Evolutionary conservation across 2,329 filamentous ascomycete species (phyloP).

Genomic region (Verticillium tricorpus): DNA sequence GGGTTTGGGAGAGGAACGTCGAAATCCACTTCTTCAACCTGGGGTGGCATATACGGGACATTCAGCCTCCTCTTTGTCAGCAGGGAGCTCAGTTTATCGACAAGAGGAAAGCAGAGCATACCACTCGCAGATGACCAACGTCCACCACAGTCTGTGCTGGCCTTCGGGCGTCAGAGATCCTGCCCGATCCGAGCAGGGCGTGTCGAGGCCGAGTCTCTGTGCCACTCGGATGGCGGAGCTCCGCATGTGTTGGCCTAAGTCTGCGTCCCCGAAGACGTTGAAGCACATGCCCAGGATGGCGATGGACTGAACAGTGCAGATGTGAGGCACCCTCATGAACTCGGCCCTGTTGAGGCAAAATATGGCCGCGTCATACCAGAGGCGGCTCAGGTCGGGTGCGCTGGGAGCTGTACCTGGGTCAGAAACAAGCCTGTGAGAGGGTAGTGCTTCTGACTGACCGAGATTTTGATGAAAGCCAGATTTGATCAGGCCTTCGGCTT

Average conservation of each 20-base stretch:
- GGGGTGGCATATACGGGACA: conserved; percentile 6
- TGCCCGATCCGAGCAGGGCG: background rate
- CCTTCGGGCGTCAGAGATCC: conserved; percentile 3
- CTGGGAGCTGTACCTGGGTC: background rate
- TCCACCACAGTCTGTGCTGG: conserved; percentile 8
- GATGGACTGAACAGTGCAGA: conserved; percentile 12
- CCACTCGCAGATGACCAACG: conserved; percentile 11
- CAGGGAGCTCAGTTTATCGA: too few relatives aligned
- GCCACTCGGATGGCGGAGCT: conserved; percentile 13
- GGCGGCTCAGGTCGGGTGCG: background rate
- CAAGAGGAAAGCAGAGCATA: background rate
- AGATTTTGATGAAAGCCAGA: background rate
- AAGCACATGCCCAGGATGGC: conserved; percentile 15
- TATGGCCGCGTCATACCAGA: conserved; percentile 13
- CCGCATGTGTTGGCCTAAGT: conserved; percentile 9
- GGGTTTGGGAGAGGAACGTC: conserved; percentile 3
- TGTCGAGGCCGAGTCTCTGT: conserved; percentile 7
- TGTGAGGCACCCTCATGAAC: conserved; percentile 8
- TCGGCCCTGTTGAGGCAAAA: conserved; percentile 11
- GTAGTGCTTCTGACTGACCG: background rate
- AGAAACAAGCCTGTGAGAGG: background rate
- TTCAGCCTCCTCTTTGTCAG: conserved; percentile 1
- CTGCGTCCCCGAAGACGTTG: conserved; percentile 10
- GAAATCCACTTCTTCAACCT: conserved; percentile 6
- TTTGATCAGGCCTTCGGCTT: background rate